Base-by-base conservation (phyloP, 2,329 filamentous ascomycete genomes). In the Fusarium sp. region DNA sequence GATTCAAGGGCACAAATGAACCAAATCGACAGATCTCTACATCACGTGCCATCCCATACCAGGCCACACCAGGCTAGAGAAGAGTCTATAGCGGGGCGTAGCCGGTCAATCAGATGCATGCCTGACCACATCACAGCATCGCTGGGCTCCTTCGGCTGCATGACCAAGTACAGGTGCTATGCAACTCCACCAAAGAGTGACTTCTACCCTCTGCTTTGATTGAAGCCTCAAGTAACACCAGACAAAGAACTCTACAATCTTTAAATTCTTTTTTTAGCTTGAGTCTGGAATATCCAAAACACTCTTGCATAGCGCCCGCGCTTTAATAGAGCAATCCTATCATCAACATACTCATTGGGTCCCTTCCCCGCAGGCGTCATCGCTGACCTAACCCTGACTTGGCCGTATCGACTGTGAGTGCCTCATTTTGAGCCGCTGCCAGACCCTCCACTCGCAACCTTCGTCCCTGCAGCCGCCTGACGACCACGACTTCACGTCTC, bases 371-470 rank as follows among this genome's bases (percentile, higher is more conserved):
- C 75, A 75, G 76, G 71, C 77, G 77, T 79, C 75, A 78, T 78
- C 73, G 75, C 77, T 79, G 78, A 79, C 78, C 76, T 78, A 78
- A 78, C 75, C 76, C 75, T 76, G 71, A 75, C 57, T 70, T 75
- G 70, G 69, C 71, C 71, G 68, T 57, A 70, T 70, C 62, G 68
- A 75, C 69, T 75, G 71, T 74, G 75, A 73, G 77, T 78, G 73
- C 75, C 76, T 78, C 76, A 77, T 73, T 77, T 78, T 75, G 75
- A 78, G 70, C 71, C 72, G 73, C 53, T 57, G 74, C 71, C 59
- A 71, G 68, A 64, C 58, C 70, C 72, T 75, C 72, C 72, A 71
- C 73, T 65, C 64, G 62, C 71, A 73, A 62, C 72, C 59, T 62
- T 60, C 60, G 62, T 62, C 66, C 56, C 59, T 66, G 57, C 64